phyloP scores from a whole-genome alignment of 108 stramenopile species.

The Cyclotella atomus region DNA sequence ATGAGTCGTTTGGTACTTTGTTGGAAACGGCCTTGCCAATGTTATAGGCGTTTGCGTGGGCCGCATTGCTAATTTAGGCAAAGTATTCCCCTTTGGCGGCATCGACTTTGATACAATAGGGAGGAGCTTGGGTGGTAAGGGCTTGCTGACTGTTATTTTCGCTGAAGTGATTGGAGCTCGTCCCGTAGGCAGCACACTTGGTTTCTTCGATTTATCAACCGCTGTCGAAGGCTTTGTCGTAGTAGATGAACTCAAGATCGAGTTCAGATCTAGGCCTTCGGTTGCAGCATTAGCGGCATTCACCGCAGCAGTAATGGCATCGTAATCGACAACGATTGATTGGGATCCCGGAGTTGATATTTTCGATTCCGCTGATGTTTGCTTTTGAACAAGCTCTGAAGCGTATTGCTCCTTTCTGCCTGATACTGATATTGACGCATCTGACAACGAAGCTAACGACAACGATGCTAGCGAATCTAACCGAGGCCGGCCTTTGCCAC shows the following conservation, averaged over 20 bases:
- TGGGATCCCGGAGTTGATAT: conserved; percentile 20
- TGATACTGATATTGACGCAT: conserved; percentile 45
- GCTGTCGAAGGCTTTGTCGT: conserved; percentile 3
- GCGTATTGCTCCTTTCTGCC: conserved; percentile 28
- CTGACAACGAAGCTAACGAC: conserved; percentile 60
- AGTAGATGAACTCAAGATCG: conserved; percentile 32
- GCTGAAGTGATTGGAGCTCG: neutral
- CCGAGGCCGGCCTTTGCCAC: conserved; percentile 45
- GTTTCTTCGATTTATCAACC: neutral
- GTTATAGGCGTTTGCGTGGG: neutral
- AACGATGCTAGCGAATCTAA: conserved; percentile 69
- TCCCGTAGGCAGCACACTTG: neutral
- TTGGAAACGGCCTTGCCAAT: neutral
- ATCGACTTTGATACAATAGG: neutral
- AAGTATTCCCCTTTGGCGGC: too few species aligned
- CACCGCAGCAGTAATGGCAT: conserved; percentile 79
- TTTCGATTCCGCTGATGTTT: conserved; percentile 19
- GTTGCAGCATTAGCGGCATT: too few species aligned
- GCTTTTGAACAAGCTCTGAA: conserved; percentile 12
- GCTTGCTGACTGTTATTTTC: neutral
- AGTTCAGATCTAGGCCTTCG: conserved; percentile 59
- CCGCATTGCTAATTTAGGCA: conserved; percentile 6
- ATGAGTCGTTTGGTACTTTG: neutral
- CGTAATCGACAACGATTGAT: conserved; percentile 72
- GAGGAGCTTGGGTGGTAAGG: neutral